These are phyloP conservation scores for Ophiocordyceps robertsii DNA, from an alignment of 2,329 filamentous ascomycete species.

Conservation along the genomic window DNA sequence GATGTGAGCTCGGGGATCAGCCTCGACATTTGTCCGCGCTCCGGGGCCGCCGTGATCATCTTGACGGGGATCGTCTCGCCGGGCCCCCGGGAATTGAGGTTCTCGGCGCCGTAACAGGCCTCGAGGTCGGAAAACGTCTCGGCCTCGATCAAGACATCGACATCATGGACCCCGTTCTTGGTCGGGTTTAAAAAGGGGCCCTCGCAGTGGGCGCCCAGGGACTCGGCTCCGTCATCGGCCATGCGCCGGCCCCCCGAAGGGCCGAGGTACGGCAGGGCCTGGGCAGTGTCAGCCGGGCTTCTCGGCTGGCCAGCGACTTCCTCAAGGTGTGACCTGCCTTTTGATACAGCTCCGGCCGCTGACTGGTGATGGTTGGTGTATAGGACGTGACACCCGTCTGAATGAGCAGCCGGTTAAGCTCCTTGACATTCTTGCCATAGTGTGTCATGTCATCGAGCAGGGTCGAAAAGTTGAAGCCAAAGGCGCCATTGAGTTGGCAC, in stretches of 20 bases:
- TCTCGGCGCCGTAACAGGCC: conserved; percentile 57
- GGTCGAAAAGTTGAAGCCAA: conserved; percentile 83
- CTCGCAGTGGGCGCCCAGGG: conserved; percentile 80
- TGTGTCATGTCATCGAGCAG: conserved; percentile 53
- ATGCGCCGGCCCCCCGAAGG: conserved; percentile 50
- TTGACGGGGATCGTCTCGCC: conserved; percentile 40
- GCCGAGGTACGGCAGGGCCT: conserved; percentile 63
- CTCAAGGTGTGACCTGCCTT: conserved; percentile 25
- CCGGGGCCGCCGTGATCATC: conserved; percentile 79
- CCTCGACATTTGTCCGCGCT: conserved; percentile 55
- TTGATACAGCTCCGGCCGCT: conserved; percentile 69
- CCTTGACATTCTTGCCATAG: conserved; percentile 60
- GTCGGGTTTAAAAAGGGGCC: conserved; percentile 74
- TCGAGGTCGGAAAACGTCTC: conserved; percentile 52
- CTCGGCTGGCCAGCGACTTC: not conserved
- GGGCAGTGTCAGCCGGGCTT: not conserved
- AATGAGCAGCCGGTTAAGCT: conserved; percentile 59
- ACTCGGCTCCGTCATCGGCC: conserved; percentile 63
- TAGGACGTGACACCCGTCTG: conserved; percentile 80
- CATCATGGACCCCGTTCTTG: conserved; percentile 79
- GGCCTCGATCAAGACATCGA: conserved; percentile 54
- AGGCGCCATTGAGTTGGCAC: conserved; percentile 82
- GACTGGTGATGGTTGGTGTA: conserved; percentile 73
- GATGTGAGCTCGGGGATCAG: conserved; percentile 54
- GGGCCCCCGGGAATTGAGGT: conserved; percentile 34